phyloP scores from a whole-genome alignment of 2,329 filamentous ascomycete genomes.

The Alternaria sp. region DNA sequence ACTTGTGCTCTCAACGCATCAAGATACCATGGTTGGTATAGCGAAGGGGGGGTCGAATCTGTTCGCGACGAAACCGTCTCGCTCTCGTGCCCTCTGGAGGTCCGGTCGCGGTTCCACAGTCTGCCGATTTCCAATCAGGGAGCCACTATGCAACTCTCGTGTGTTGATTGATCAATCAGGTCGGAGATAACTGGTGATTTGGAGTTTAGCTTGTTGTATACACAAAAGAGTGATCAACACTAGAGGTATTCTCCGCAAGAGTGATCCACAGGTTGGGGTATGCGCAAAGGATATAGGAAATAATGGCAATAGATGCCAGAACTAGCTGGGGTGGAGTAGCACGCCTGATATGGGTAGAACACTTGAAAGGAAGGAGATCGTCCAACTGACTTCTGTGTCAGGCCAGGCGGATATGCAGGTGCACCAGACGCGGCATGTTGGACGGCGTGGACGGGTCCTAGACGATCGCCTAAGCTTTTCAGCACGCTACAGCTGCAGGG shows the following conservation, averaged over 20 bases:
- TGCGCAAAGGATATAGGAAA: conserved; percentile 14
- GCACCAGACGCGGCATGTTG: conserved; percentile 23
- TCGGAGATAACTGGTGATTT: conserved; percentile 8
- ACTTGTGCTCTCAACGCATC: conserved; percentile 17
- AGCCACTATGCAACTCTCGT: neutral
- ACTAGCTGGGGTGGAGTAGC: conserved; percentile 7
- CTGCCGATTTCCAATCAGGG: conserved; percentile 1
- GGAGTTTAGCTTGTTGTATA: conserved; percentile 4
- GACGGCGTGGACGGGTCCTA: conserved; percentile 23
- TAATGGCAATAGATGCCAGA: conserved; percentile 11
- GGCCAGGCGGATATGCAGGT: conserved; percentile 27
- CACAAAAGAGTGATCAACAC: conserved; percentile 16
- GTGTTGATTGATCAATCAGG: neutral
- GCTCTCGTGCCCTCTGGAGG: conserved; percentile 11
- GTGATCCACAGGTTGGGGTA: conserved; percentile 7
- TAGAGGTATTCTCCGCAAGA: conserved; percentile 13
- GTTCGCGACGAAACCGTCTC: neutral
- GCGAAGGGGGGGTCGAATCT: conserved; percentile 9
- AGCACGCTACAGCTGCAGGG: conserved; percentile 25
- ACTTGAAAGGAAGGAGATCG: conserved; percentile 27
- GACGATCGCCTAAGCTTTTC: conserved; percentile 17
- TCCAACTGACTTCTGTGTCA: conserved; percentile 23
- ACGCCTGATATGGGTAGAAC: conserved; percentile 7
- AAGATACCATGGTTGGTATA: conserved; percentile 29
- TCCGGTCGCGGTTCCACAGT: conserved; percentile 7